Base-by-base conservation (phyloP, 768 basidiomycete species). In the Pulveroboletus sp. region DNA sequence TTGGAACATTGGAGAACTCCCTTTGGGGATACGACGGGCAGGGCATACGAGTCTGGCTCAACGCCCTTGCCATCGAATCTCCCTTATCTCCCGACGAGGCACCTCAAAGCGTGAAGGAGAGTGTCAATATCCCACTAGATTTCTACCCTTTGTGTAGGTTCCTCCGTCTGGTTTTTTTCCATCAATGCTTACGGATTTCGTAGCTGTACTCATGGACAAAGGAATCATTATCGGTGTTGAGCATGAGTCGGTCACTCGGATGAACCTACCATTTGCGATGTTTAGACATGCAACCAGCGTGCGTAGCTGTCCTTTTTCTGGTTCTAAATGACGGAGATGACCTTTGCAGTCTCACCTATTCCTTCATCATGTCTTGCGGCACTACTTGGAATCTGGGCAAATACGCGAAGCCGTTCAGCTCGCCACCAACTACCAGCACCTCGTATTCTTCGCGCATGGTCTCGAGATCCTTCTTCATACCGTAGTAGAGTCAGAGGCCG, bases 121-220 rank as follows among this genome's bases (percentile, higher is more conserved):
- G 92, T 64, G 88, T 98, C 33, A 91, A 84, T 48, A 90, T 99
- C 33, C 80, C 85, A 5, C 72, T 98, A 12, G 89, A 96, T 57
- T 99, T 98, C 63, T 99, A 98, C 64, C 95, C 95, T 0, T 68
- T 99, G 15, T 97, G 95, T 97, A 62, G 61, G 76, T 70, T 15
- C 10, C 11, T 36, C 38, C 24, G n/a, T 35, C 52, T 49, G 12
- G 15, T 28, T n/a, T 36, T 36, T 17, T 11, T 41, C 14, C 18
- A 15, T 21, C 38, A 32, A 33, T 33, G 28, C 44, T 58, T 18
- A 60, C 39, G 38, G 6, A 21, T 36, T 27, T 43, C 40, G 31
- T 59, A 98, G 95, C 95, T 50, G 93, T 93, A 7, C 78, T 99
- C 24, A 98, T 98, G 93, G 94, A 97, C 68, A 99, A 97, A 64